phyloP scores from a whole-genome alignment of 2,329 filamentous ascomycete species.

The Hypoxylon sp. region DNA sequence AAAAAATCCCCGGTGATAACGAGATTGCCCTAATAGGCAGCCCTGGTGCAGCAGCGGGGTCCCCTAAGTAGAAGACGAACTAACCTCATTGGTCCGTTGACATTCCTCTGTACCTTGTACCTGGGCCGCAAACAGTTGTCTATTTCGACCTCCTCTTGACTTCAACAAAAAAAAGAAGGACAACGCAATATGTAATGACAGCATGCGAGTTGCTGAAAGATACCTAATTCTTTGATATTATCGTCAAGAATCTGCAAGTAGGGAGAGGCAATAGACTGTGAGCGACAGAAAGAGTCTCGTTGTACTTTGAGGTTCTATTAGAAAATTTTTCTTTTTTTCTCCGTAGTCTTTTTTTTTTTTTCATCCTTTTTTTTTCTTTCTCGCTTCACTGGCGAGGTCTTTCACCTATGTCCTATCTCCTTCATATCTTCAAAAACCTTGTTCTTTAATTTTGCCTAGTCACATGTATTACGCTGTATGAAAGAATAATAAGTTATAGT shows the following conservation, averaged over 20 bases:
- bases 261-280: not conserved
- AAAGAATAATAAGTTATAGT: not conserved
- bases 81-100: slow-evolving; percentile 29
- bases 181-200: slow-evolving; percentile 7
- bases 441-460: not conserved
- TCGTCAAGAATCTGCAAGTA: not conserved
- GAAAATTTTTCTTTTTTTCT: slow-evolving; percentile 34
- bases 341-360: slow-evolving; percentile 21
- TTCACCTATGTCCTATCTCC: not conserved
- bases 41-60: slow-evolving; percentile 15
- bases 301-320: slow-evolving; percentile 29
- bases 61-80: slow-evolving; percentile 1
- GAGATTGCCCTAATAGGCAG: slow-evolving; percentile 29
- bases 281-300: slow-evolving; percentile 2
- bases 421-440: not conserved
- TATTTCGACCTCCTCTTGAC: slow-evolving; percentile 18
- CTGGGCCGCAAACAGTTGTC: slow-evolving; percentile 34
- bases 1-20: not conserved
- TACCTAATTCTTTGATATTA: slow-evolving; percentile 18
- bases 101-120: slow-evolving; percentile 21
- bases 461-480: not conserved
- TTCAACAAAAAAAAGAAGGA: slow-evolving; percentile 24
- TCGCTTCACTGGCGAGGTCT: not conserved
- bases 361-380: slow-evolving; percentile 18
- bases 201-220: not conserved